Evolutionary conservation across 2,329 filamentous ascomycete genomes (phyloP).

Genomic region (Corinectria fuckeliana): DNA sequence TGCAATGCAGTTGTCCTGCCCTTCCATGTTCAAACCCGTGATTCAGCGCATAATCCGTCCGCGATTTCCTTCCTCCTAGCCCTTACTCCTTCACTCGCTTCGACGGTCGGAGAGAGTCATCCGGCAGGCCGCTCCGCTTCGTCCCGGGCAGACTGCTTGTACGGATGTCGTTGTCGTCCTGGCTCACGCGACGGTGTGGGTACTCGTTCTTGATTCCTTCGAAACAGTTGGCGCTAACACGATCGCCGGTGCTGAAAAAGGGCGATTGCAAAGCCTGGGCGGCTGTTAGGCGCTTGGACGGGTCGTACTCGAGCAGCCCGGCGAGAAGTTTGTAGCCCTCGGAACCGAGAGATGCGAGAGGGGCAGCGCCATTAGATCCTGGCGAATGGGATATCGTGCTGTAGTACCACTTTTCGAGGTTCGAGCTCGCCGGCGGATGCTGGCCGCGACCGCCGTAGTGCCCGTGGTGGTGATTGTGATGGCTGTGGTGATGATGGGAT

Average conservation of each 20-base stretch:
- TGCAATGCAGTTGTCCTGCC: conserved; percentile 7
- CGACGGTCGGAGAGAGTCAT: conserved; percentile 72
- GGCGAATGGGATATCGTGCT: conserved; percentile 66
- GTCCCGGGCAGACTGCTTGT: conserved; percentile 88
- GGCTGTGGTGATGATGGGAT: conserved; percentile 49
- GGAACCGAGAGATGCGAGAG: conserved; percentile 67
- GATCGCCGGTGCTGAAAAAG: conserved; percentile 81
- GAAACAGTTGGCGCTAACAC: conserved; percentile 84
- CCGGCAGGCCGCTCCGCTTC: conserved; percentile 84
- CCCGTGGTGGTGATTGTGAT: conserved; percentile 55
- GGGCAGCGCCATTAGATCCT: conserved; percentile 38
- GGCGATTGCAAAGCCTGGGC: conserved; percentile 87
- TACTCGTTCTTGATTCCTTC: conserved; percentile 89
- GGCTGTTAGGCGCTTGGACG: conserved; percentile 84
- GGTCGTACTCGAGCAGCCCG: conserved; percentile 90
- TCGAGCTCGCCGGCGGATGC: conserved; percentile 44
- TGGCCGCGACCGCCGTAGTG: conserved; percentile 49
- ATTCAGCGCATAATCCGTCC: not conserved
- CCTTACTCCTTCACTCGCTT: conserved; percentile 67
- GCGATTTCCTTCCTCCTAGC: not conserved
- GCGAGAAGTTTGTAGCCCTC: conserved; percentile 86
- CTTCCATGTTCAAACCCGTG: not conserved
- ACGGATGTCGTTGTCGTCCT: conserved; percentile 96
- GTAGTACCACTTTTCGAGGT: conserved; percentile 83
- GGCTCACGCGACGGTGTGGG: conserved; percentile 85